Evolutionary conservation across 306 rosid genomes (phyloP).

Genomic region (Lupinus albus): DNA sequence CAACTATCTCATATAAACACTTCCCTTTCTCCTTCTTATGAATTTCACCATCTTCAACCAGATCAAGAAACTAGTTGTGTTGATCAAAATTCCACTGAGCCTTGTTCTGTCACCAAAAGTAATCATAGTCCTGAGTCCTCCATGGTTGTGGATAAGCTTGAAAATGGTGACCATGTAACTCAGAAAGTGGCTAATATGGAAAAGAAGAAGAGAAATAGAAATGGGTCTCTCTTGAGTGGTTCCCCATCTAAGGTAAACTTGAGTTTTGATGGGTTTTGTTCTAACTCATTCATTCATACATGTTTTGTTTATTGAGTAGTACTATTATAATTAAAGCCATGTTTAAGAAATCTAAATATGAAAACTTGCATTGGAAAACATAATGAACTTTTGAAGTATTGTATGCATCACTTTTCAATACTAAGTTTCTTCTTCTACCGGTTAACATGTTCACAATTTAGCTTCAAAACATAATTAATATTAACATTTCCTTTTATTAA

Average conservation of each 20-base stretch:
- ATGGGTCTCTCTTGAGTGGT: constrained; percentile 40
- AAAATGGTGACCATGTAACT: constrained; percentile 67
- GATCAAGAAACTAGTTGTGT: constrained; percentile 50
- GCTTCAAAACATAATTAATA: no score
- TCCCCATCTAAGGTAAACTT: constrained; percentile 56
- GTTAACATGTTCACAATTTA: no score
- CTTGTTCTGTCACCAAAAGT: constrained; percentile 53
- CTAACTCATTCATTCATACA: no score
- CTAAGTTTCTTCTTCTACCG: no score
- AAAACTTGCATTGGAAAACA: no score
- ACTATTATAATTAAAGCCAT: no score
- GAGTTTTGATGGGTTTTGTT: neutral
- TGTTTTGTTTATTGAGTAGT: no score
- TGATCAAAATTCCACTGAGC: constrained; percentile 55
- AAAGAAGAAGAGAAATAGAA: constrained; percentile 55
- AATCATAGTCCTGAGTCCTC: constrained; percentile 63
- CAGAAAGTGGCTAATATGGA: constrained; percentile 52
- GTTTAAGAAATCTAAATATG: no score
- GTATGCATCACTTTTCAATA: no score
- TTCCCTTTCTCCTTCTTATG: constrained; percentile 16
- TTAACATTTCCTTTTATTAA: no score
- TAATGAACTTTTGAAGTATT: no score
- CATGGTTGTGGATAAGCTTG: constrained; percentile 66
- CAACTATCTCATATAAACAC: constrained; percentile 27
- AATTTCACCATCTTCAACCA: constrained; percentile 34